These are phyloP conservation scores for Toxicodendron radicans DNA, from an alignment of 345 rosid species.

Conservation along the genomic window DNA sequence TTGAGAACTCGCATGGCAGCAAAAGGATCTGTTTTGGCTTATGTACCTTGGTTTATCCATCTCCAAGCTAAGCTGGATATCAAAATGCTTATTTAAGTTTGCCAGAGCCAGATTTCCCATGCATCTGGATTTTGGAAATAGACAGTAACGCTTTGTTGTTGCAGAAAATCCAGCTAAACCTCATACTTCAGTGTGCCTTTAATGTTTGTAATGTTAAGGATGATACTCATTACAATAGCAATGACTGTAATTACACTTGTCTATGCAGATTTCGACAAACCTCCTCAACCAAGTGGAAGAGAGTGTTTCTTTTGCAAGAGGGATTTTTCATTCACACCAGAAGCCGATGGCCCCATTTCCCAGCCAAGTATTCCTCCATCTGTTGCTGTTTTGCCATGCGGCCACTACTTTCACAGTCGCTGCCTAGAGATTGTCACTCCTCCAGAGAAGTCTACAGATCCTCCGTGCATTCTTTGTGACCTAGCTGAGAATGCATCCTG, in stretches of 20 bases:
- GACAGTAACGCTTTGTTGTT: no score
- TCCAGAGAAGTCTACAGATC: slow-evolving; percentile 26
- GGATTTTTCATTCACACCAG: slow-evolving; percentile 37
- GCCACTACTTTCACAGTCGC: slow-evolving; percentile 43
- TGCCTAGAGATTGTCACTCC: slow-evolving; percentile 39
- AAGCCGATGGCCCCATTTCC: slow-evolving; percentile 24
- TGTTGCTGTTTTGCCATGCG: slow-evolving; percentile 45
- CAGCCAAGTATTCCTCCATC: slow-evolving; percentile 25
- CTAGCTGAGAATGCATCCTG: slow-evolving; percentile 16
- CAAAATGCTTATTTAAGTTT: no score
- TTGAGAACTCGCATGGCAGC: no score
- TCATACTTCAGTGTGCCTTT: no score
- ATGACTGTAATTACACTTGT: background rate
- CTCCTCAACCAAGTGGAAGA: slow-evolving; percentile 26
- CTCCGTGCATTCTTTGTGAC: slow-evolving; percentile 41
- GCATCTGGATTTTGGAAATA: no score
- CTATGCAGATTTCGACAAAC: slow-evolving; percentile 23
- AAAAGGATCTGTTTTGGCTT: no score
- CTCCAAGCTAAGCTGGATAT: no score
- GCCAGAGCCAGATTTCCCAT: no score
- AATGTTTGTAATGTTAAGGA: no score
- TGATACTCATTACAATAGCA: no score
- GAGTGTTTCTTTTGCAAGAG: slow-evolving; percentile 41
- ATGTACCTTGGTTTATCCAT: no score
- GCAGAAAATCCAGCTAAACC: no score